Evolutionary conservation across 192 early-diverging fungal genomes (phyloP).

Genomic region (Borealophlyctis nickersoniae): DNA sequence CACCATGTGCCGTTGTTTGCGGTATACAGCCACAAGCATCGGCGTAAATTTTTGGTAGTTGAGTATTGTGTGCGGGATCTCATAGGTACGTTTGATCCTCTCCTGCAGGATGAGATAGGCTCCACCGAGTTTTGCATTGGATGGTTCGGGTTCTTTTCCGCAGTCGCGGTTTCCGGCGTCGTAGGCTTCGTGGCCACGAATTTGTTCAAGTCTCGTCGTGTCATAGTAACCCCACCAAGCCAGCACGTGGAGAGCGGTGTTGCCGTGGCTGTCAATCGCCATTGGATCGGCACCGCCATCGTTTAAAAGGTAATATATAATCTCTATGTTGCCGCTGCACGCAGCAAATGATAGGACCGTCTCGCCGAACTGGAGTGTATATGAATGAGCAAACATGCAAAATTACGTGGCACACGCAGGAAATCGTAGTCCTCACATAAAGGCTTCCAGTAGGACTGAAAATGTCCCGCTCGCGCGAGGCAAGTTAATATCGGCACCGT

Average conservation of each 20-base stretch:
- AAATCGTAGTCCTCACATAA: no score
- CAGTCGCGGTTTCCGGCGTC: not conserved
- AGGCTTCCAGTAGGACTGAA: not conserved
- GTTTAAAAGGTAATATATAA: not conserved
- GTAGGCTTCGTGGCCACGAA: not conserved
- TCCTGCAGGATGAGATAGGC: no score
- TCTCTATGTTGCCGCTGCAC: not conserved
- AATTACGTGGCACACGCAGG: not conserved
- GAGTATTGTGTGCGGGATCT: not conserved
- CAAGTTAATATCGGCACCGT: not conserved
- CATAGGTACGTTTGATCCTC: not conserved
- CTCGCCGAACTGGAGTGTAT: not conserved
- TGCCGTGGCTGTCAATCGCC: not conserved
- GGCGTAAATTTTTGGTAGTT: not conserved
- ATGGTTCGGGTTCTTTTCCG: not conserved
- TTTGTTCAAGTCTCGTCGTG: not conserved
- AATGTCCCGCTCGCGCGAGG: not conserved
- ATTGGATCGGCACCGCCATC: not conserved
- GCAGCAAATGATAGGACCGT: not conserved
- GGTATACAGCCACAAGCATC: not conserved
- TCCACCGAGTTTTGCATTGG: not conserved
- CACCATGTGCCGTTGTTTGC: not conserved
- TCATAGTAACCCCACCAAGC: not conserved
- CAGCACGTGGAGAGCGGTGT: not conserved
- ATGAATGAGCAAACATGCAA: not conserved